A percentile compares a stretch with the other conserved stretches of the same genome.
Conservation (phyloP, 2,329 filamentous ascomycete genomes). For the Coccinonectria pachysandricola region DNA sequence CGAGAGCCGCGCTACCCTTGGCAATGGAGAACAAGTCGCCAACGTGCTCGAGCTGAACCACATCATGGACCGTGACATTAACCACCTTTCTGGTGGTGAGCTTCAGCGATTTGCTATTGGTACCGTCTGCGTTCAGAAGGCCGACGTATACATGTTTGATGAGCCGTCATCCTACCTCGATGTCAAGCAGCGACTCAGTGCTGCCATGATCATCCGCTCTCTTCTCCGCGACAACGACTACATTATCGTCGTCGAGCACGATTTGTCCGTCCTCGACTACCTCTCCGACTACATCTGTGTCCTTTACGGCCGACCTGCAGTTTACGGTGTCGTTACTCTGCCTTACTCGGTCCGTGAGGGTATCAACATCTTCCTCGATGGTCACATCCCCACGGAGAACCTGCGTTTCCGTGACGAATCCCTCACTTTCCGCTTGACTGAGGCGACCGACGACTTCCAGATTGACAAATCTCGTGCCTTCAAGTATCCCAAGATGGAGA, state of each 20-base stretch:
- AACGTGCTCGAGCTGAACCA: conserved; percentile 78
- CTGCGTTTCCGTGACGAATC: conserved; percentile 96
- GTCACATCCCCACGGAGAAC: conserved; percentile 97
- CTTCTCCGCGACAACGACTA: conserved; percentile 85
- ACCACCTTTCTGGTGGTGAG: conserved; percentile 88
- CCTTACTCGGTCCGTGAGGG: conserved; percentile 95
- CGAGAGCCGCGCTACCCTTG: conserved; percentile 63
- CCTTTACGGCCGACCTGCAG: conserved; percentile 87
- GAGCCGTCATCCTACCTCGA: conserved; percentile 98
- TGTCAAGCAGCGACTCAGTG: conserved; percentile 96
- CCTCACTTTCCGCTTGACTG: conserved; percentile 86
- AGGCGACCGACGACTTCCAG: conserved; percentile 80
- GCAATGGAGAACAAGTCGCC: conserved; percentile 72
- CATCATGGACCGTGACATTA: conserved; percentile 86
- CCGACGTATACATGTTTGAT: conserved; percentile 99
- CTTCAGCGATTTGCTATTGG: conserved; percentile 96
- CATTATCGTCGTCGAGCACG: conserved; percentile 98
- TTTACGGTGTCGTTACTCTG: conserved; percentile 95
- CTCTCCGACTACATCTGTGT: conserved; percentile 98
- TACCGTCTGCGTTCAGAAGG: conserved; percentile 88
- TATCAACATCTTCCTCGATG: conserved; percentile 98
- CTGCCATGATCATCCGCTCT: conserved; percentile 84
- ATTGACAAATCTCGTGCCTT: conserved; percentile 78
- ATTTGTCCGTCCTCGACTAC: conserved; percentile 96
- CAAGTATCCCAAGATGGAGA: conserved; percentile 81